Evolutionary conservation across 441 rosid genomes (phyloP), one percentile per base, ranked within the genome.

Genomic region (Corymbia calophylla): DNA sequence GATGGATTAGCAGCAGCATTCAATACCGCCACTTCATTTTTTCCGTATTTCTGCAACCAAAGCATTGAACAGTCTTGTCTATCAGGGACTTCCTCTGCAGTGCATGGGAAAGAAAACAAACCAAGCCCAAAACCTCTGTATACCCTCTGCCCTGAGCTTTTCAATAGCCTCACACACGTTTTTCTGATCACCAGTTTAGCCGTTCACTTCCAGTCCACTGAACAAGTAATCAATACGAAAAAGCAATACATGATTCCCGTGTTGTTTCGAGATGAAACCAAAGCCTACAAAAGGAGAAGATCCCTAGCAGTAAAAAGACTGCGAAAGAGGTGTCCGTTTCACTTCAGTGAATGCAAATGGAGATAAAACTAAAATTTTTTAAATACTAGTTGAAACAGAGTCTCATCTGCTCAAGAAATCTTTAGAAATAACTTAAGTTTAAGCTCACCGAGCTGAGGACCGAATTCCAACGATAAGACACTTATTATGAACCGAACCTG

Each of bases 1-100:
- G 97, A 93, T 60, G 96, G 98, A 93, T 95, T 96, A 44, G 92
- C 94, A 86, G 95, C 96, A 44, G 96, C 98, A 91, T 96, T 96
- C 15, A 95, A 94, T 21, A 94, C 95, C 80, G 94, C 90, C 88
- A 95, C 95, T 86, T 96, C 96, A 68, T 39, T 39, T 39, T 39
- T 5, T 39, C 44, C 6, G 44, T 4, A 39, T 39, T 39, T 39
- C 44, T 39, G 44, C 44, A 39, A 39, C 44, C 44, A 39, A 39
- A 39, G 44, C 44, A 39, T 39, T 5, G 44, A 39, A 5, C 44
- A 39, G 44, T 4, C 44, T 39, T 39, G 44, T 39, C 44, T 39
- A 39, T 39, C 44, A 39, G 44, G 44, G 44, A 39, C 44, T 39
- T 39, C 44, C 44, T 39, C 44, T 39, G 44, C 44, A 39, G 44